phyloP scores from a whole-genome alignment of 805 yeast genomes.

The Hanseniaspora lachancei region DNA sequence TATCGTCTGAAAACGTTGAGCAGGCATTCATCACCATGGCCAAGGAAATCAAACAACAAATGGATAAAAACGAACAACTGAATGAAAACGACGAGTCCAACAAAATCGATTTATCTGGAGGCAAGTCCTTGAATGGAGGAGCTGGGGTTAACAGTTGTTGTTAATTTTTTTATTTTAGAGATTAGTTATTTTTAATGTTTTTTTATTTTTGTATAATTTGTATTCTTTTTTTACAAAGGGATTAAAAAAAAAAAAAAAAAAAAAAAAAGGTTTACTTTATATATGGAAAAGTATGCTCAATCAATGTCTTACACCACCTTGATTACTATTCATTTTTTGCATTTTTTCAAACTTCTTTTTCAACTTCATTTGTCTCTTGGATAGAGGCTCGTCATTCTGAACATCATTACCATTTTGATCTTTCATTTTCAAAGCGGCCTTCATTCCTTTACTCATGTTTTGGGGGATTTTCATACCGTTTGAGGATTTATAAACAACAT shows the following conservation, averaged over 20 bases:
- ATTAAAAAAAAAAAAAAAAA: too few relatives aligned
- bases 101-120: constrained; percentile 48
- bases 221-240: constrained; percentile 3
- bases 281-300: too few relatives aligned
- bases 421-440: constrained; percentile 9
- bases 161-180: constrained; percentile 21
- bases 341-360: constrained; percentile 31
- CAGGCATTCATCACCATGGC: constrained; percentile 99
- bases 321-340: constrained; percentile 18
- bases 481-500: constrained; percentile 6
- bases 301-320: constrained; percentile 24
- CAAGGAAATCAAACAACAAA: constrained; percentile 90
- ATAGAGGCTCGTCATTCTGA: constrained; percentile 19
- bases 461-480: constrained; percentile 12
- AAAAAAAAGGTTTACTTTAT: too few relatives aligned
- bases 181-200: not conserved
- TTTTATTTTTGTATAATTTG: not conserved
- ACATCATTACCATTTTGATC: constrained; percentile 10
- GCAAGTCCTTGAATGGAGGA: constrained; percentile 41
- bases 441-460: constrained; percentile 12
- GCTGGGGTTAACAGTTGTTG: constrained; percentile 37
- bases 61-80: constrained; percentile 46
- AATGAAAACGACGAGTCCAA: constrained; percentile 39
- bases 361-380: constrained; percentile 32
- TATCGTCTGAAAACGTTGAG: constrained; percentile 90